These are phyloP conservation scores for Phoma sp. DNA, from an alignment of 2,329 filamentous ascomycete species.

Conservation along the genomic window DNA sequence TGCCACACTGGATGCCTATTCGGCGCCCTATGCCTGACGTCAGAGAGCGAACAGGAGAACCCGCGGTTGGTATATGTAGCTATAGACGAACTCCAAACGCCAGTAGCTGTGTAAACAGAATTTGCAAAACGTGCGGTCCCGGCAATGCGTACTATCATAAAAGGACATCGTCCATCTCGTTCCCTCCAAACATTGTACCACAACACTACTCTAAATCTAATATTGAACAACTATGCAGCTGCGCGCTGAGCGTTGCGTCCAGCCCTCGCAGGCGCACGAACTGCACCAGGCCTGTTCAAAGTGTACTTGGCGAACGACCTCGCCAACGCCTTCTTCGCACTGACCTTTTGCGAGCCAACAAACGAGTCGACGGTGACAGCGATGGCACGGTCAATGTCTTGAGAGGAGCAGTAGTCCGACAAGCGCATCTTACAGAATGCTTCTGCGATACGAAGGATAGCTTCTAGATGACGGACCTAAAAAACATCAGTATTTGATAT, in stretches of 20 bases:
- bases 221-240: constrained; percentile 28
- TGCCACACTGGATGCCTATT: background rate
- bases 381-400: constrained; percentile 96
- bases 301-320: constrained; percentile 95
- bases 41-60: background rate
- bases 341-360: constrained; percentile 94
- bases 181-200: background rate
- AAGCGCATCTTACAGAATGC: constrained; percentile 97
- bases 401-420: constrained; percentile 89
- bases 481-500: constrained; percentile 20
- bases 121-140: background rate
- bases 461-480: constrained; percentile 94
- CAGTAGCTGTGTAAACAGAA: background rate
- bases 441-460: constrained; percentile 94
- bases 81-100: constrained; percentile 3
- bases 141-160: background rate
- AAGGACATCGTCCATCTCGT: background rate
- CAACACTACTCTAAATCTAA: background rate
- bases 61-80: constrained; percentile 8
- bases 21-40: background rate
- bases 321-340: constrained; percentile 94
- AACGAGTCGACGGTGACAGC: constrained; percentile 96
- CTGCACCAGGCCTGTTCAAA: constrained; percentile 53
- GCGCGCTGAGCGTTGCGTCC: constrained; percentile 39
- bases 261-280: constrained; percentile 34